Conservation (phyloP, 306 rosid species). For the Cucurbita argyrosperma region DNA sequence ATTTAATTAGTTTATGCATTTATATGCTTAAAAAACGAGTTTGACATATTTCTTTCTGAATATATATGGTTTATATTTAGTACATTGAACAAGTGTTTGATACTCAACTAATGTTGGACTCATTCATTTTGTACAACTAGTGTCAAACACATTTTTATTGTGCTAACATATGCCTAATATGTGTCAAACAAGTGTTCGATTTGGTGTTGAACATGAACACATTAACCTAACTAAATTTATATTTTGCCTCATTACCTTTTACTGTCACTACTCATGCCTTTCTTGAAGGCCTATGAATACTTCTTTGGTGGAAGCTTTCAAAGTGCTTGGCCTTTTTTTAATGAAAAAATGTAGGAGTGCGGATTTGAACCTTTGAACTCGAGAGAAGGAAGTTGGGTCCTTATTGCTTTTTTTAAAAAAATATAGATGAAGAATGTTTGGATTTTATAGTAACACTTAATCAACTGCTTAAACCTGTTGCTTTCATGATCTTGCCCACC, state of each 20-base stretch:
- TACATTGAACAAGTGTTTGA: not conserved
- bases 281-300: not conserved
- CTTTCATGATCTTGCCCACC: not conserved
- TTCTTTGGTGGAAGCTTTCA: not conserved
- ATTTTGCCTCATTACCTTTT: not conserved
- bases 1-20: no score
- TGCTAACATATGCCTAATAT: no score
- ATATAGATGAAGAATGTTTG: not conserved
- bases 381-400: not conserved
- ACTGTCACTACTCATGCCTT: not conserved
- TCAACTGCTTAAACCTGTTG: not conserved
- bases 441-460: not conserved
- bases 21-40: no score
- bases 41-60: no score
- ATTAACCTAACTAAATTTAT: not conserved
- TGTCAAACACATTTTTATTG: not conserved
- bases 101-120: not conserved
- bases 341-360: not conserved
- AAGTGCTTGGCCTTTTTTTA: not conserved
- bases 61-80: no score
- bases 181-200: not conserved
- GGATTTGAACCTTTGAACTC: not conserved
- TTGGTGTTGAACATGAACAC: not conserved
- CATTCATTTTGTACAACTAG: not conserved
- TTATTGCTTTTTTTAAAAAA: not conserved